Evolutionary conservation across 2,329 filamentous ascomycete genomes (phyloP), one percentile per base, ranked within the genome.

Genomic region (Scleromitrula shiraiana): DNA sequence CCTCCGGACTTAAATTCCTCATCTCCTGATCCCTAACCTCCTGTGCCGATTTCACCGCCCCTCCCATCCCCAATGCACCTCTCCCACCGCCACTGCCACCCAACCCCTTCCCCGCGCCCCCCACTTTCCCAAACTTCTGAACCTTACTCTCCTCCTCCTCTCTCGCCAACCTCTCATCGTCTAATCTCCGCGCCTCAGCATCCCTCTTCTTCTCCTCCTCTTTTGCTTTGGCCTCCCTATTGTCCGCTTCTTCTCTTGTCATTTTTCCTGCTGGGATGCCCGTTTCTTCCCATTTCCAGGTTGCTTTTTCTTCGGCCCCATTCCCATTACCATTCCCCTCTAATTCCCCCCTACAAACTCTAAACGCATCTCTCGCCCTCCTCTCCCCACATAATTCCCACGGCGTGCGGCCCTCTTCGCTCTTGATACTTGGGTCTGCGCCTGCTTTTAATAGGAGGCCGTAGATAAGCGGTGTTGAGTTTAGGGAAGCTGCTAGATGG

Each of bases 351-450:
- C 93, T 84, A 4, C 89, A 88, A 2, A 96, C 80, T 2, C 93
- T 85, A 69, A 98, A 98, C 0, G 90, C 87, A 62, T 97, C 90
- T 2, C 91, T 80, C 0, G 90, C 96, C 2, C 82, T 68, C 4
- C 89, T 80, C 63, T 97, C 89, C 35, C 91, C 88, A 1, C 88
- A 81, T 1, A 98, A 76, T 47, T 95, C 88, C 63, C 95, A 97
- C 0, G 93, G 68, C 0, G 87, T 85, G 64, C 85, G 89, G n/a
- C 84, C 85, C 53, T 96, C 88, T 3, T 65, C 71, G 61, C 85
- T 95, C 22, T 66, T 65, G 1, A 82, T 47, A 0, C 80, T 82
- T 0, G 93, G 93, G 59, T 95, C 80, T 2, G 88, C 85, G 1
- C 74, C 74, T 3, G 75, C 83, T 65, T 91, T 89, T 0, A 76